A percentile compares a stretch with the other conserved stretches of the same genome.
phyloP scores from a whole-genome alignment of 192 early-diverging fungal species.

The Coemansia sp. region DNA sequence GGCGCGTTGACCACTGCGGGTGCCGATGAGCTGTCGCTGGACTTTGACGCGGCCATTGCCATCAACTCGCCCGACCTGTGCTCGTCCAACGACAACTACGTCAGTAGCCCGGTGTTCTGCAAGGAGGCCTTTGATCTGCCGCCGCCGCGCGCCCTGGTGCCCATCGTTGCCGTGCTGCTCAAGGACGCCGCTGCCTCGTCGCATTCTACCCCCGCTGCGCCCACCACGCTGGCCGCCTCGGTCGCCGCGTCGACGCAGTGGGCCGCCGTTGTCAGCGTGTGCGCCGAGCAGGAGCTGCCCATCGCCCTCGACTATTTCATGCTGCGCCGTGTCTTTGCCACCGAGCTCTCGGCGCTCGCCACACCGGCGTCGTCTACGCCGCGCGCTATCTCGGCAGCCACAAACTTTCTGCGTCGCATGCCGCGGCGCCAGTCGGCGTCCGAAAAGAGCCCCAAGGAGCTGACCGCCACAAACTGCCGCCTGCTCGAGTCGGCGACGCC shows the following conservation, averaged over 20 bases:
- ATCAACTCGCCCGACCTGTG: slow-evolving; percentile 41
- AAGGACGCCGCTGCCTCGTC: slow-evolving; percentile 41
- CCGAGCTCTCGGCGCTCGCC: slow-evolving; percentile 29
- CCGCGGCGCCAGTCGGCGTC: slow-evolving; percentile 35
- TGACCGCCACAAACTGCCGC: slow-evolving; percentile 25
- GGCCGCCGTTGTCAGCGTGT: slow-evolving; percentile 19
- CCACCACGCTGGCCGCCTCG: slow-evolving; percentile 16
- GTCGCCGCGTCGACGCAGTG: slow-evolving; percentile 11
- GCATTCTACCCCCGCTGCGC: slow-evolving; percentile 1
- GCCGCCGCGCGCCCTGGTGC: slow-evolving; percentile 35
- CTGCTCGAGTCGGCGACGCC: slow-evolving; percentile 6
- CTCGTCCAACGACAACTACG: slow-evolving; percentile 37
- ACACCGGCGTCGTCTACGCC: slow-evolving; percentile 8
- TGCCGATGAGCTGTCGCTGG: slow-evolving; percentile 24
- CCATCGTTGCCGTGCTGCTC: slow-evolving; percentile 46
- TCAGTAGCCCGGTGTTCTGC: slow-evolving; percentile 32
- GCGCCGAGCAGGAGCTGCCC: slow-evolving; percentile 17
- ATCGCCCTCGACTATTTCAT: slow-evolving; percentile 38
- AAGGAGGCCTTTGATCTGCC: slow-evolving; percentile 40
- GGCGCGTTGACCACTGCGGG: not conserved
- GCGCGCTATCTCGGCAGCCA: slow-evolving; percentile 17
- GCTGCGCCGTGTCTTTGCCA: slow-evolving; percentile 45
- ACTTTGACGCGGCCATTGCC: slow-evolving; percentile 46
- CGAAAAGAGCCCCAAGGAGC: slow-evolving; percentile 11
- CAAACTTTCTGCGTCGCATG: slow-evolving; percentile 40